A percentile compares a stretch with the other conserved stretches of the same genome.
These are phyloP conservation scores for Mucor piriformis DNA, from an alignment of 371 early-diverging fungal species.

Conservation along the genomic window DNA sequence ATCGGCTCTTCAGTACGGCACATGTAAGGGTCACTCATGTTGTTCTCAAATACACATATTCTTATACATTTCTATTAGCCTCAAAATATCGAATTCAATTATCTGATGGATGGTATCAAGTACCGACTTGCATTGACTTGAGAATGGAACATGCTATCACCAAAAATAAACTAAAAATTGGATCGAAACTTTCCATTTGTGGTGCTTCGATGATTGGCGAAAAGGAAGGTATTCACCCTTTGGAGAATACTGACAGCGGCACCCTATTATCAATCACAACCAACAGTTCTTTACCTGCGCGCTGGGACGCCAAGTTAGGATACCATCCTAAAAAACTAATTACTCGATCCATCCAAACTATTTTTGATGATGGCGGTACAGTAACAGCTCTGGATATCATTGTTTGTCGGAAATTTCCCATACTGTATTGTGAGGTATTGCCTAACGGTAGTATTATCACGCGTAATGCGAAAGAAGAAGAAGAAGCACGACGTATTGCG, in stretches of 20 bases:
- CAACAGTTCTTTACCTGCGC: conserved; percentile 66
- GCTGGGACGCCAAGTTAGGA: conserved; percentile 77
- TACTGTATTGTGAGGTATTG: conserved; percentile 59
- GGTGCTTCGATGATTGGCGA: conserved; percentile 64
- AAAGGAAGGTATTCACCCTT: conserved; percentile 39
- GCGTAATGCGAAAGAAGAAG: conserved; percentile 65
- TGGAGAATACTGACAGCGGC: conserved; percentile 1
- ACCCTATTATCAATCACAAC: conserved; percentile 50
- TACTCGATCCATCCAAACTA: conserved; percentile 38
- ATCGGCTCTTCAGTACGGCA: conserved; percentile 4
- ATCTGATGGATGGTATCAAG: conserved; percentile 83
- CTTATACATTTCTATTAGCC: background rate
- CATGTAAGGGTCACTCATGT: too few relatives aligned
- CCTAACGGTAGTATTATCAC: conserved; percentile 48
- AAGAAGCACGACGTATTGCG: conserved; percentile 37
- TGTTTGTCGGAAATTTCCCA: conserved; percentile 65
- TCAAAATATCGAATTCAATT: conserved; percentile 45
- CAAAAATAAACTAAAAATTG: conserved; percentile 54
- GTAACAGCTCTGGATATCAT: conserved; percentile 72
- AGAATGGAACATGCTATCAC: conserved; percentile 53
- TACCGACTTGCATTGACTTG: conserved; percentile 61
- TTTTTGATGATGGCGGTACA: conserved; percentile 70
- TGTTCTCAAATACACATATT: background rate
- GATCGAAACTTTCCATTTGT: conserved; percentile 69
- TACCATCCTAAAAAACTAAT: conserved; percentile 48